These are phyloP conservation scores for Penicillium psychrosexuale DNA, from an alignment of 2,329 filamentous ascomycete genomes.

Conservation along the genomic window DNA sequence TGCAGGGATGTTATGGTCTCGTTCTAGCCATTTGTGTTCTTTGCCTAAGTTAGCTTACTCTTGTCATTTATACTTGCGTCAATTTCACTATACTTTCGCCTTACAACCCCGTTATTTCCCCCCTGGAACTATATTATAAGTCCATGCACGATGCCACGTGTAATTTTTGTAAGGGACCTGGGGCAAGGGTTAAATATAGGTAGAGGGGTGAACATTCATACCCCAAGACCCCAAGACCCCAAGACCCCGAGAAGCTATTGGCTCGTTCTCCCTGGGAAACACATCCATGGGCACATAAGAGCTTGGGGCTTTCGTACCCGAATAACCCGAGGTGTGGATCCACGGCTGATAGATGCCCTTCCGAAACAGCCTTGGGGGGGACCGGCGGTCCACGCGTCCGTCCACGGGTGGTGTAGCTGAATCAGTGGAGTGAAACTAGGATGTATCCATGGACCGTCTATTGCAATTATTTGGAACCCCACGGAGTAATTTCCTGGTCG, in stretches of 20 bases:
- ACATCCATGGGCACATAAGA: not conserved
- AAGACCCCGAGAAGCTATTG: not conserved
- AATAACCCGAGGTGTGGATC: conserved; percentile 2
- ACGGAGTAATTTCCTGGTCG: not conserved
- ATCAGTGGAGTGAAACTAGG: not conserved
- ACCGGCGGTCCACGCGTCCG: not conserved
- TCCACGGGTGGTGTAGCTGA: not conserved
- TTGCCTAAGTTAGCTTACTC: not conserved
- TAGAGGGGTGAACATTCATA: not conserved
- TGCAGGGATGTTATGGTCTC: not conserved
- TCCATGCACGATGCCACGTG: not conserved
- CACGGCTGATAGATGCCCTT: conserved; percentile 8
- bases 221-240: too few species aligned
- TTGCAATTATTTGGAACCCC: not conserved
- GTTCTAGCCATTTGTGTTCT: not conserved
- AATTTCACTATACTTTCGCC: not conserved
- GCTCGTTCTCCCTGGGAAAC: not conserved
- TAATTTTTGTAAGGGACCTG: not conserved
- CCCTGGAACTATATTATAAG: not conserved
- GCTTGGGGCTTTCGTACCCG: conserved; percentile 7
- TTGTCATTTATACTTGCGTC: not conserved
- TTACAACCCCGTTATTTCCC: not conserved
- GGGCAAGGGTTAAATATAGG: not conserved
- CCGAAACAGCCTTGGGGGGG: not conserved
- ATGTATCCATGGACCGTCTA: not conserved